Conservation (phyloP, 768 basidiomycete species). For the Tremella fuciformis region DNA sequence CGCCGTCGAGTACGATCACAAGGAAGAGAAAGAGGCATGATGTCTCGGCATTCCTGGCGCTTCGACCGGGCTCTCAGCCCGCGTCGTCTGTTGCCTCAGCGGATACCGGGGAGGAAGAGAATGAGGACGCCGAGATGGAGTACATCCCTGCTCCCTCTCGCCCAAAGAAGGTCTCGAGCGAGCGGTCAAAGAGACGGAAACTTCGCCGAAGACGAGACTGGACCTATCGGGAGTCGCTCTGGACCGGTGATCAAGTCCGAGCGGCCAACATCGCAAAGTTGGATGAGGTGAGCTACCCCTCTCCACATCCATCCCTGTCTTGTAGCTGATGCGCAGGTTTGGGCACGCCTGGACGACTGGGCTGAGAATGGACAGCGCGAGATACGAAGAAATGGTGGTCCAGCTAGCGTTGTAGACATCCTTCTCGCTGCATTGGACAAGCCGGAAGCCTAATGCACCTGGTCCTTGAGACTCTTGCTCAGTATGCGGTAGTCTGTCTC, state of each 20-base stretch:
- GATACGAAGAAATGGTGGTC: too few species aligned
- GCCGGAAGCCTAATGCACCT: background rate
- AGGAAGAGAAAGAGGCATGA: conserved; percentile 16
- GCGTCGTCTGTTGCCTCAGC: background rate
- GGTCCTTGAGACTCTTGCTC: conserved; percentile 17
- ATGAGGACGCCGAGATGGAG: background rate
- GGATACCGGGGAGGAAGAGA: conserved; percentile 2
- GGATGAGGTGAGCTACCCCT: too few species aligned
- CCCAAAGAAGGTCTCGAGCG: too few species aligned
- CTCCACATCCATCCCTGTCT: too few species aligned
- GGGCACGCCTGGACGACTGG: too few species aligned
- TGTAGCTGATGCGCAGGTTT: too few species aligned
- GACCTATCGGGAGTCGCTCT: background rate
- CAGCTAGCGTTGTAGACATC: too few species aligned
- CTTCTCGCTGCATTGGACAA: too few species aligned
- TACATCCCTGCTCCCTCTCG: too few species aligned
- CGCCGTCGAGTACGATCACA: background rate
- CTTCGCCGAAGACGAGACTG: background rate
- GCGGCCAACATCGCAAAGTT: too few species aligned
- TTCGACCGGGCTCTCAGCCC: conserved; percentile 25
- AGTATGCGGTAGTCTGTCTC: conserved; percentile 32
- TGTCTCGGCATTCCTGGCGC: conserved; percentile 22
- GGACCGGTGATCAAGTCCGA: background rate
- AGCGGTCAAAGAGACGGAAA: too few species aligned
- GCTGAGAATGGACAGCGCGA: too few species aligned